Base-by-base conservation (phyloP, 2,329 filamentous ascomycete genomes). In the Cladosporium sp. region DNA sequence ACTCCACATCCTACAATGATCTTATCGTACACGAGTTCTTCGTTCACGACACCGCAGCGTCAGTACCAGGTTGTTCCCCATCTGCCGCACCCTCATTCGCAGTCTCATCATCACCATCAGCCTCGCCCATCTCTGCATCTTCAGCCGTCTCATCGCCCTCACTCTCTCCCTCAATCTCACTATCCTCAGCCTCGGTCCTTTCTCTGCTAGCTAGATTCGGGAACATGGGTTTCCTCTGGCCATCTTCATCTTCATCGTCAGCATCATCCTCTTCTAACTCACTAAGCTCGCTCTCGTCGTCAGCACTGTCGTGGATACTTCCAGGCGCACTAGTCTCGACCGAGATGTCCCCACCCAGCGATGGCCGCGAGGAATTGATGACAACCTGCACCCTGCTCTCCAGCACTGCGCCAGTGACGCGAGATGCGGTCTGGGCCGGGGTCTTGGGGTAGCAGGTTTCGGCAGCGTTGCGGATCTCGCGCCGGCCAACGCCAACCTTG, bases 401-500 rank as follows among this genome's bases (percentile, higher is more conserved):
- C 18, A 57, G 63, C n/a, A 65, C 58, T 16, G 63, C 57, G 5
- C 57, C 63, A 1, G 36, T 34, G 49, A 61, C 49, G 23, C 67
- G 64, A 10, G 67, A 68, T 1, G 58, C 58, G 18, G 63, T 56
- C 63, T 69, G 65, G 23, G 67, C 58, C 30, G 65, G 65, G 6
- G 70, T 66, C 62, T 76, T 76, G 49, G 82, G 67, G 1, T 83
- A 81, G 66, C 85, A 85, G 0, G 83, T 81, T 73, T 89, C 87
- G 10, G 86, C 86, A 68, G 82, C 82, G 53, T 83, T 82, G 66
- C 85, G 82, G 28, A 89, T 81, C 68, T 89, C 86, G 16, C 85
- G 80, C 30, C 85, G 80, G 7, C 86, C 85, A 7, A 89, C 85
- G 6, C 85, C 84, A 71, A 87, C 86, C 23, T 84, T 82, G 64